Base-by-base conservation (phyloP, 2,329 filamentous ascomycete species). In the Byssochlamys sp. region DNA sequence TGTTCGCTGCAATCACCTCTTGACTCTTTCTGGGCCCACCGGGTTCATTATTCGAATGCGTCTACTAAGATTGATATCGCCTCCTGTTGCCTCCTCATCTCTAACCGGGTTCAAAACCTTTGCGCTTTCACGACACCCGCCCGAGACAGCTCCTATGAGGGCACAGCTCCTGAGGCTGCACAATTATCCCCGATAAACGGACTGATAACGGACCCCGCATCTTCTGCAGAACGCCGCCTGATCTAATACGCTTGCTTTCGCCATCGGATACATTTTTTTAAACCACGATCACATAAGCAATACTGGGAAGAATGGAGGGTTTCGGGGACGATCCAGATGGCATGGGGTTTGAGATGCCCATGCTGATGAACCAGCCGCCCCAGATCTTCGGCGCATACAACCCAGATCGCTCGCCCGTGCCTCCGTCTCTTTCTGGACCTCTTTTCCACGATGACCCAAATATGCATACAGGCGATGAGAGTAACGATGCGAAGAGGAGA, bases 401-500 rank as follows among this genome's bases (percentile, higher is more conserved):
- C 51, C 73, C 79, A 51, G 84, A 88, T 67, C 81, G 81, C 53
- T 75, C 88, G 57, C 76, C 84, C 9, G 77, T 85, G 59, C 73
- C 76, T 56, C 77, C 83, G 56, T 75, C 82, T 57, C 79, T 73
- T 54, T 65, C 64, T 54, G 73, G 64, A 53, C 66, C 64, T 25
- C 67, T 71, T 49, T 77, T 73, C 58, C 66, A 70, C 24, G 75
- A 78, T 60, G 78, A 81, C 56, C 71, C 78, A 55, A 65, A 72
- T 61, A 66, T 72, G 57, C 71, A 69, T 49, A 64, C 70, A 57
- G 75, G 77, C 54, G 78, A 82, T 55, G 79, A 80, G 65, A 81
- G 81, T 56, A 89, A 86, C 66, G 92, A 96, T 68, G 84, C 91
- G 24, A 97, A 96, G 80, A 82, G 91, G 70, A 83, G 91, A 73